These are phyloP conservation scores for Quercus lobata DNA, from an alignment of 331 rosid species.

Conservation along the genomic window DNA sequence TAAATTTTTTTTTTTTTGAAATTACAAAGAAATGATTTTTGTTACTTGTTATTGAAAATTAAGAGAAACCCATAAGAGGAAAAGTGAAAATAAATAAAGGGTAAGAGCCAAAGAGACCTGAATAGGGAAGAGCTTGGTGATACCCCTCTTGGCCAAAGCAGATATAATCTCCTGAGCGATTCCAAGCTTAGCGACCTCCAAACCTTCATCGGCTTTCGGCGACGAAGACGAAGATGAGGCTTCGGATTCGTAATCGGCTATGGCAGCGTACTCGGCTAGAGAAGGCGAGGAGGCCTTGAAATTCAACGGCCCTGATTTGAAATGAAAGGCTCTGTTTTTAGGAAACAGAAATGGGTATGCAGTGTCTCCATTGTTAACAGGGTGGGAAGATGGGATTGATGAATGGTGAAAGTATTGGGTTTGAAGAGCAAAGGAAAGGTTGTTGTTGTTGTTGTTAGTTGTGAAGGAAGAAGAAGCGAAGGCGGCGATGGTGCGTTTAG, in stretches of 20 bases:
- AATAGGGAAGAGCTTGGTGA: conserved; percentile 83
- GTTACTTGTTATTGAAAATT: too few relatives aligned
- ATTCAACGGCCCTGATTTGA: conserved; percentile 41
- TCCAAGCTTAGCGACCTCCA: conserved; percentile 74
- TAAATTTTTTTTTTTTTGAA: too few relatives aligned
- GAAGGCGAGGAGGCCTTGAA: conserved; percentile 46
- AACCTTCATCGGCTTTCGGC: conserved; percentile 46
- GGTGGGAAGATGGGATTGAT: conserved; percentile 1
- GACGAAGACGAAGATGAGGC: background rate
- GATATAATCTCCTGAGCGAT: conserved; percentile 70
- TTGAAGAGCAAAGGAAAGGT: background rate
- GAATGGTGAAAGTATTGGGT: background rate
- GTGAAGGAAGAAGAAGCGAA: conserved; percentile 6
- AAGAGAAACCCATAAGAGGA: too few relatives aligned
- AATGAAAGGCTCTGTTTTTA: conserved; percentile 41
- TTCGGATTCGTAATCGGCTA: conserved; percentile 43
- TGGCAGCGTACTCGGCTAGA: conserved; percentile 59
- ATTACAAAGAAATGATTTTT: too few relatives aligned
- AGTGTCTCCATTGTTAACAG: background rate
- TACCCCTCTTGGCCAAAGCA: conserved; percentile 76
- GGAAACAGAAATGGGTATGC: too few relatives aligned
- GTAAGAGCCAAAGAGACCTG: conserved; percentile 44
- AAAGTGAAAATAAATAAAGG: too few relatives aligned
- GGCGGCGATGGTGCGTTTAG: conserved; percentile 46
- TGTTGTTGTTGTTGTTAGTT: background rate